phyloP scores from a whole-genome alignment of 345 rosid genomes.

The Citrus inodora region DNA sequence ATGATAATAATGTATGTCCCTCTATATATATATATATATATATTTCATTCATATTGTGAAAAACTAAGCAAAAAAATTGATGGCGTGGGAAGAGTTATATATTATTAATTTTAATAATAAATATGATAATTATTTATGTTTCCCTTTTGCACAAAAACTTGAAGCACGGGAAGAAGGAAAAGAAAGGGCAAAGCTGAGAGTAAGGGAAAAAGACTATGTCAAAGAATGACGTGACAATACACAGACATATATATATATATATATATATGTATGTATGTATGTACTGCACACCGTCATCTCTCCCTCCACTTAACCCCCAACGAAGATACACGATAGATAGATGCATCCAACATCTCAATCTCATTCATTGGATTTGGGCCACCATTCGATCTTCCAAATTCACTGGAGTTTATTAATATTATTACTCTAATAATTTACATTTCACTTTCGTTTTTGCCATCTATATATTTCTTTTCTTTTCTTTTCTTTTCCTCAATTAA shows the following conservation, averaged over 20 bases:
- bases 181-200: neutral
- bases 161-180: neutral
- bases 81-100: too few species aligned
- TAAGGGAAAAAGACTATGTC: neutral
- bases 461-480: neutral
- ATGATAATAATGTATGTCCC: too few species aligned
- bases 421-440: neutral
- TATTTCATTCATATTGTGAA: too few species aligned
- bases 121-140: neutral
- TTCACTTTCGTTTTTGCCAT: neutral
- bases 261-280: too few species aligned
- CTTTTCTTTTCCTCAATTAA: neutral
- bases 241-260: too few species aligned
- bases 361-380: conserved; percentile 14
- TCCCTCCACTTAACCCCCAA: conserved; percentile 4
- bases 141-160: too few species aligned
- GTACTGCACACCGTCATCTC: conserved; percentile 6
- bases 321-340: too few species aligned
- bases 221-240: neutral
- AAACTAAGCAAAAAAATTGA: too few species aligned
- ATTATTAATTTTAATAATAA: too few species aligned
- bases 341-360: neutral
- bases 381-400: conserved; percentile 28
- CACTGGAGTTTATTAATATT: conserved; percentile 22
- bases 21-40: too few species aligned